Evolutionary conservation across 169 alveolate species (phyloP), one percentile per base, ranked within the genome.

Genomic region (Blepharisma undulans): DNA sequence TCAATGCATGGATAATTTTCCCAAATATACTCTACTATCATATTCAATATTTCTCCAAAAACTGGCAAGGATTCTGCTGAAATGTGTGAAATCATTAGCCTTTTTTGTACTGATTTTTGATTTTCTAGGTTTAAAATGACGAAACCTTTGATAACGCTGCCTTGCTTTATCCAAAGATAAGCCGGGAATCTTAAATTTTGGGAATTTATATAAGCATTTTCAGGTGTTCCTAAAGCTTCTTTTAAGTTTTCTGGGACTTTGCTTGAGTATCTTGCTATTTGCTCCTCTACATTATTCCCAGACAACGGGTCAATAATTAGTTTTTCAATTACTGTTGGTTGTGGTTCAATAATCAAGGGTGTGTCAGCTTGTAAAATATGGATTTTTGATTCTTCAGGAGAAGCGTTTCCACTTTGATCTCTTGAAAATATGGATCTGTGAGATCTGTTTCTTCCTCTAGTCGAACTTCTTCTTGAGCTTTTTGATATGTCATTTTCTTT

Each of bases 31-130:
- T 82, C 76, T 22, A 82, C 76, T 4, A 72, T 74, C 27, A 22
- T 19, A 21, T 82, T 59, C 27, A 82, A 21, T 6, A 82, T 74
- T 34, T 34, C 36, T 60, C 36, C 89, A 21, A 82, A 72, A 22
- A 22, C 78, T 82, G 33, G 76, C 36, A 82, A 36, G 76, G 71
- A 25, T 30, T 21, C 36, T 32, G 77, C 76, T 21, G 89, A 82
- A 30, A 82, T 22, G 76, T 82, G 89, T 19, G 89, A 82, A 25
- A 82, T 36, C 27, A 22, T n/a, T 8, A 82, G 76, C 25, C 89
- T 21, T 22, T 82, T 82, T 82, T 82, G 89, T n/a, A 22, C 30
- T 72, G 89, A 25, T 60, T 82, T 82, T 82, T 82, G 89, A n/a
- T 21, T 22, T 32, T 82, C 89, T 34, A 82, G 18, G 32, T 82